Percentiles rank a stretch among this genome's conserved stretches.
These are phyloP conservation scores for Centella asiatica DNA, from an alignment of 129 eudicot genomes.

Conservation along the genomic window DNA sequence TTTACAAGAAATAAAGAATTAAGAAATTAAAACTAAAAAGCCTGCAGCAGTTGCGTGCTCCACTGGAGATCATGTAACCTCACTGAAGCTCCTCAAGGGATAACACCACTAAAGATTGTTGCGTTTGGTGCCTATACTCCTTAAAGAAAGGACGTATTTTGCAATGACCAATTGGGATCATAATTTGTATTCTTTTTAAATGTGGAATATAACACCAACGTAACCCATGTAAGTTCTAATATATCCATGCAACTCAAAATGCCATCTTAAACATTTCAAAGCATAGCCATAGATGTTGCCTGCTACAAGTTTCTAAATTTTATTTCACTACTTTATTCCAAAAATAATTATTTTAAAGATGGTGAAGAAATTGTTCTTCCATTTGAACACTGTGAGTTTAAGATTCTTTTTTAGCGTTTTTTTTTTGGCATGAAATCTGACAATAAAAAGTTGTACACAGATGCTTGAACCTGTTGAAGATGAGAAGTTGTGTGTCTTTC, in stretches of 20 bases:
- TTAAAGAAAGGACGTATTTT: neutral
- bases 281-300: neutral
- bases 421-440: conserved; percentile 2
- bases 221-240: neutral
- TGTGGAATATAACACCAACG: too few species aligned
- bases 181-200: too few species aligned
- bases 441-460: conserved; percentile 24
- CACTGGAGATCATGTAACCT: neutral
- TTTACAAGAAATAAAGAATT: neutral
- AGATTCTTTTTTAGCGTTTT: neutral
- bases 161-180: neutral
- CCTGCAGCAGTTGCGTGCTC: too few species aligned
- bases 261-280: neutral
- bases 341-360: too few species aligned
- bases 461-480: conserved; percentile 45
- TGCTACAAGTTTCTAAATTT: too few species aligned
- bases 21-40: too few species aligned
- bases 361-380: neutral
- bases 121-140: neutral
- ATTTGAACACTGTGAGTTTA: neutral
- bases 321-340: too few species aligned
- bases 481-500: conserved; percentile 68
- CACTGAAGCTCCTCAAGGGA: neutral
- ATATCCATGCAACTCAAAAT: neutral
- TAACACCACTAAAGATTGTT: neutral